Base-by-base conservation (phyloP, 2,329 filamentous ascomycete species). In the Calonectria naviculata region DNA sequence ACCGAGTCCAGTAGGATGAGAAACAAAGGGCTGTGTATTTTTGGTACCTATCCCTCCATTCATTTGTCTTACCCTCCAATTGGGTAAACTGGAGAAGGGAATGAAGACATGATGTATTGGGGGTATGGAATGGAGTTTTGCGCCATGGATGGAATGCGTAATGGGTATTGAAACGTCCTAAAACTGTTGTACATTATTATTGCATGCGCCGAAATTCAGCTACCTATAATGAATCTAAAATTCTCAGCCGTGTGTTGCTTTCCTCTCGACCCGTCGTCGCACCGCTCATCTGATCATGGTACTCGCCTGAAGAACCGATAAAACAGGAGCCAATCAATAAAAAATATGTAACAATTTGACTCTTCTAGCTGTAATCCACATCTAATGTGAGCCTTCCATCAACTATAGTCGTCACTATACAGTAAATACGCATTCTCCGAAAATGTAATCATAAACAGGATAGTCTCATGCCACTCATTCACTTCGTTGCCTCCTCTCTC, bases 171-270 rank as follows among this genome's bases (percentile, higher is more conserved):
- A 65, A 41, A 68, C 29, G 10, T 28, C 29, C 31, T 58, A 54
- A 52, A 71, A 12, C 36, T 72, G 64, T 52, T 78, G 75, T 78
- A 78, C 68, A 78, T 69, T 72, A 78, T 52, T 71, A 74, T 52
- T 36, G 31, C 61, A 62, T 78, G 76, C 75, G 72, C 65, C 70
- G 75, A 76, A 75, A 62, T 56, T 72, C 65, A 36, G 52, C 67
- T 67, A 65, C 71, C 68, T 67, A 56, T 31, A 67, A 73, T 70
- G 52, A 62, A 49, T 56, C 31, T 42, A 65, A 63, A 36, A 60
- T 49, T 66, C n/a, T n/a, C 38, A 44, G 63, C 19, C 56, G 21
- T 26, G 21, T 26, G 17, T 44, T 29, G 24, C 36, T 13, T n/a
- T 44, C 29, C 13, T 58, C 12, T 38, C 7, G 21, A 24, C 28